Evolutionary conservation across 371 early-diverging fungal genomes (phyloP), one percentile per base, ranked within the genome.

Genomic region (Massospora cicadina): DNA sequence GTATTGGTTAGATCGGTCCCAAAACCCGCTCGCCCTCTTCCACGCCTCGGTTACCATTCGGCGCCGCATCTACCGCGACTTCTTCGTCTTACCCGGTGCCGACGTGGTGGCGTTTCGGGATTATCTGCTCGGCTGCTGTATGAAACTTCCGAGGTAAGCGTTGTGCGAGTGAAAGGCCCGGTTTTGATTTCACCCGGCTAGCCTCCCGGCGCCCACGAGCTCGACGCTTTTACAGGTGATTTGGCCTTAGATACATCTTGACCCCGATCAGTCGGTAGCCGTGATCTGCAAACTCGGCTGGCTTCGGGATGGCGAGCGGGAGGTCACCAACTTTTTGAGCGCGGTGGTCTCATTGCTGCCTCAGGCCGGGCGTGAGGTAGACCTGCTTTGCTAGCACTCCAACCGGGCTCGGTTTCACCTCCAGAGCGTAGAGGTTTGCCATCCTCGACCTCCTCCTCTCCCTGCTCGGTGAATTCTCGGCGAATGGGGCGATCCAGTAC

Each of bases 221-320:
- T 57, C 57, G 3, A 57, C 57, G 12, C 28, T 57, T 10, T 25
- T 57, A 57, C 57, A 57, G 21, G 57, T 57, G 26, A 57, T 57
- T 43, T 17, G 43, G 43, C 43, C 43, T 43, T 17, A 17, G 3
- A 25, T 57, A 5, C 26, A 26, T 27, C 28, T 5, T 57, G 26
- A 25, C 28, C 57, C 10, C 12, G 3, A 21, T 57, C 26, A 57
- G 57, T n/a, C 57, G 2, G 57, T 57, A 21, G 23, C 57, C 3
- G 28, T 27, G 25, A 57, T 57, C 12, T 57, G 57, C 26, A 57
- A 57, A 26, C 26, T 57, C 28, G 23, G 25, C 2, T 57, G 57
- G 57, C 25, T 57, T 21, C 2, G 57, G 23, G 57, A 57, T 21
- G 23, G 25, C 12, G 57, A 57, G 12, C 10, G 3, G 21, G 57